These are phyloP conservation scores for Lophiostoma macrostomum DNA, from an alignment of 495 filamentous ascomycete genomes.

Conservation along the genomic window DNA sequence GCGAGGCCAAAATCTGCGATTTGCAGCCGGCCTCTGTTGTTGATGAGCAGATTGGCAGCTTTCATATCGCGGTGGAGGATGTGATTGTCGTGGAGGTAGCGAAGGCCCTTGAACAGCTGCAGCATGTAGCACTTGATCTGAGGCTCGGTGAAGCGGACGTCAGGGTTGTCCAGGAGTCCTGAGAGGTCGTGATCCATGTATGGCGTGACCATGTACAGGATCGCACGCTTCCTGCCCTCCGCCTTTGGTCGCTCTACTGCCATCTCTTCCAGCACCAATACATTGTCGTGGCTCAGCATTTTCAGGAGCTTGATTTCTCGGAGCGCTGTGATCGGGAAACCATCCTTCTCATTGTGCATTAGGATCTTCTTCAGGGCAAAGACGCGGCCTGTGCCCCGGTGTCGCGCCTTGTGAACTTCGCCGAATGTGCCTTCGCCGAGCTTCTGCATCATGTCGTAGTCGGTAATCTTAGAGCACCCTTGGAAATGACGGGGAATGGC, in stretches of 20 bases:
- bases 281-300: slow-evolving; percentile 83
- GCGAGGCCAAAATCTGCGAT: slow-evolving; percentile 98
- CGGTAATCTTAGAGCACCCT: slow-evolving; percentile 81
- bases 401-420: slow-evolving; percentile 87
- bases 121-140: slow-evolving; percentile 98
- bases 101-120: slow-evolving; percentile 84
- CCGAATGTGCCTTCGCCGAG: slow-evolving; percentile 97
- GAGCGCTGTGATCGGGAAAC: slow-evolving; percentile 75
- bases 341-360: slow-evolving; percentile 83
- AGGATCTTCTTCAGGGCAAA: slow-evolving; percentile 94
- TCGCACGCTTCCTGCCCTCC: slow-evolving; percentile 76
- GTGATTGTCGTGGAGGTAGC: slow-evolving; percentile 83
- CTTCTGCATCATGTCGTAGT: slow-evolving; percentile 87
- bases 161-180: slow-evolving; percentile 90
- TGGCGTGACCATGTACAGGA: slow-evolving; percentile 97
- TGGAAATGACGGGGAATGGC: slow-evolving; percentile 55
- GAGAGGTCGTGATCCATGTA: slow-evolving; percentile 99
- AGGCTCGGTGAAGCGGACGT: slow-evolving; percentile 75
- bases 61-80: slow-evolving; percentile 99
- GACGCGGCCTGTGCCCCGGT: slow-evolving; percentile 64
- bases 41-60: slow-evolving; percentile 95
- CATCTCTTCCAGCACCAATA: slow-evolving; percentile 91
- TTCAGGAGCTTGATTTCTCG: slow-evolving; percentile 96
- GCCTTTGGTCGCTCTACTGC: slow-evolving; percentile 76
- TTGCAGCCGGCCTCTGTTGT: slow-evolving; percentile 87